Base-by-base conservation (phyloP, 805 yeast genomes). In the Ogataea neopini region DNA sequence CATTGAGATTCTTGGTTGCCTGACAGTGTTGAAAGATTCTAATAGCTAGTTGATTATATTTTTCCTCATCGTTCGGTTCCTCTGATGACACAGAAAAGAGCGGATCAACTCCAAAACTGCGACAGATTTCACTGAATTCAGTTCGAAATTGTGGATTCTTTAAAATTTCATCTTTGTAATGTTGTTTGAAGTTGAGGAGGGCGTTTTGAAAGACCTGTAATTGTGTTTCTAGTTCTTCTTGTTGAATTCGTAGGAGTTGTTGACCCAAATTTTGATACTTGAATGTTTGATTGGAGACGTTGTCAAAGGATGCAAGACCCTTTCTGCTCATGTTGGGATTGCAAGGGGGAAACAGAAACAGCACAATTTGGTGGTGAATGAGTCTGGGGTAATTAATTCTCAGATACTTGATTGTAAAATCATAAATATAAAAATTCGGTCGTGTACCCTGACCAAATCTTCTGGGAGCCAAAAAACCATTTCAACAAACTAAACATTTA, bases 101-200 rank as follows among this genome's bases (percentile, higher is more conserved):
- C 0, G 96, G 94, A 62, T 91, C 97, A 15, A 90, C 83, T 1
- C 97, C 97, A 23, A 90, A 83, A 55, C 83, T 79, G 3, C 77
- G 71, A 59, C 96, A 89, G 70, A 91, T 83, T 49, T 78, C 76
- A 30, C 88, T 81, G 63, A 90, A 88, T 60, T 87, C 84, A 23
- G 76, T 69, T 25, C 95, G 71, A 58, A 89, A 78, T 47, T 80
- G 80, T 0, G 83, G 74, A 61, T 87, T 84, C 40, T 72, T 73
- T 44, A 77, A 68, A 37, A 91, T 82, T 53, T 86, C 89, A 6
- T 74, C 73, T 9, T 83, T 81, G 61, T 90, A 89, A 18, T 83
- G 84, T 34, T 71, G 72, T 11, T 94, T 89, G 66, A 88, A 88
- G 54, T 80, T 80, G n/a, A 84, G 67, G 30, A 92, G 69, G 1